Base-by-base conservation (phyloP, 2,329 filamentous ascomycete genomes). In the Podosphaera xanthii region DNA sequence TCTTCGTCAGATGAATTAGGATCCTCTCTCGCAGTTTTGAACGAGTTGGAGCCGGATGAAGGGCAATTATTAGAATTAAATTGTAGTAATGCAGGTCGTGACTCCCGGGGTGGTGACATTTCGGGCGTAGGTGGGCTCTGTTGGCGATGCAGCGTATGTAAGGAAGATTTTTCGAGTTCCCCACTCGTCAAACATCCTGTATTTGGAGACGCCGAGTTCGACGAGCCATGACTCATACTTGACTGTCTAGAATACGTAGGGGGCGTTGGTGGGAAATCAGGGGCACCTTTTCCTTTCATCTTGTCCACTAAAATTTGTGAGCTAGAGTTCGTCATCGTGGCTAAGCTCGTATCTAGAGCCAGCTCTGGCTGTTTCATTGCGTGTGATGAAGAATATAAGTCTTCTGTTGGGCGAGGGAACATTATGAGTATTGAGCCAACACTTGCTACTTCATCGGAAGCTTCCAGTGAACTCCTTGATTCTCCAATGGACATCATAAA, bases 41-140 rank as follows among this genome's bases (percentile, higher is more conserved):
- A 89, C 0, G 85, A 88, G 58, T 83, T 82, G 31, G 81, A 76
- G 35, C 67, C 66, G 22, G 68, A 69, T 4, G 68, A 69, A 12
- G 66, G 64, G 57, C 67, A 66, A 60, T 77, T 75, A 62, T 81
- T 76, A 62, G 70, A 71, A 52, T 74, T 66, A 42, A 70, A 68
- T 22, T 77, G 76, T 38, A 77, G 76, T 53, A 73, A 67, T 58
- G 71, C 67, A 66, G 72, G 73, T 14, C 74, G 70, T 60, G 73
- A 74, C 44, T 69, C 70, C 55, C 80, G 77, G 42, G 85, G 85
- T 58, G 84, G 86, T 14, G 85, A 89, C 53, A 84, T 78, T 70
- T 88, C 85, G 40, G 85, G 86, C 2, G 85, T 89, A 38, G 83
- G 84, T 14, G 83, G 83, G 65, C 81, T 86, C 66, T 77, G 76